These are phyloP conservation scores for Clarkia xantiana DNA, from an alignment of 345 rosid species.

Conservation along the genomic window DNA sequence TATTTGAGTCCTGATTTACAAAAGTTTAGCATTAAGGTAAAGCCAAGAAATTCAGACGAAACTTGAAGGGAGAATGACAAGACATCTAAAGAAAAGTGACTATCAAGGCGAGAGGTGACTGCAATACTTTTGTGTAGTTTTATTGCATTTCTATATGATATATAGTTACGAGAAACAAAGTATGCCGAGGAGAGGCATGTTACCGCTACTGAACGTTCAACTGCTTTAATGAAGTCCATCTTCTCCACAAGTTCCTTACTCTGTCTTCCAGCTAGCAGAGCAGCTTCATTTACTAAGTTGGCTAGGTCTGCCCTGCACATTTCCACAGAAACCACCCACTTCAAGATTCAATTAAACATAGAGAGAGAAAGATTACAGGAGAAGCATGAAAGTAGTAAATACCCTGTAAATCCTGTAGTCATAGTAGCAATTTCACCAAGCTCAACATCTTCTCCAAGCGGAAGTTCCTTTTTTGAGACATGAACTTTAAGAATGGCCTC, in stretches of 20 bases:
- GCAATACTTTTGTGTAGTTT: too few relatives aligned
- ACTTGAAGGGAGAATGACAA: too few relatives aligned
- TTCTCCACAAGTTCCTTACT: conserved; percentile 68
- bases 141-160: too few relatives aligned
- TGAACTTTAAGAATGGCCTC: conserved; percentile 89
- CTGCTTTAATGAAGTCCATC: conserved; percentile 84
- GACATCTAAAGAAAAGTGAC: too few relatives aligned
- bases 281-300: conserved; percentile 96
- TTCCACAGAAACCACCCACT: too few relatives aligned
- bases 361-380: not conserved
- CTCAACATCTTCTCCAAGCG: conserved; percentile 60
- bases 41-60: too few relatives aligned
- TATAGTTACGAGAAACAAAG: too few relatives aligned
- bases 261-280: conserved; percentile 84
- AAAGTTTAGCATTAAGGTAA: too few relatives aligned
- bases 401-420: conserved; percentile 99
- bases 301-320: conserved; percentile 88
- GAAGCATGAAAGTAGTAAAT: conserved; percentile 4
- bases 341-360: not conserved
- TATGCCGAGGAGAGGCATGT: too few relatives aligned
- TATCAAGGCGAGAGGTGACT: too few relatives aligned
- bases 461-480: conserved; percentile 74
- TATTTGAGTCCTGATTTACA: too few relatives aligned
- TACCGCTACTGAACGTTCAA: conserved; percentile 91
- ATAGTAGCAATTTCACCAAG: conserved; percentile 74